Base-by-base conservation (phyloP, 116 monocot genomes). In the Dioscorea cayenensis region DNA sequence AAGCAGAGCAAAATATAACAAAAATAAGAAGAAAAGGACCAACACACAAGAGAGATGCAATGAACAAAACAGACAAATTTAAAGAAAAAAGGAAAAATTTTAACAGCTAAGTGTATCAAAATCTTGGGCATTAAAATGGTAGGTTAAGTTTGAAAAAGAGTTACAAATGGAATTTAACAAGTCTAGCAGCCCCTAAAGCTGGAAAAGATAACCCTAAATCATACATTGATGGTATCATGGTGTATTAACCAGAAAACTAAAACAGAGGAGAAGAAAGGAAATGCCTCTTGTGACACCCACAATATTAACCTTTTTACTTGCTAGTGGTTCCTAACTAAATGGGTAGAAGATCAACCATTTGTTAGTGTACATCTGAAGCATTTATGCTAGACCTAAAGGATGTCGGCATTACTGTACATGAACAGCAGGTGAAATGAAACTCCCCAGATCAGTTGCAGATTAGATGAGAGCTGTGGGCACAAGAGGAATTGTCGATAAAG, bases 361-460 rank as follows among this genome's bases (percentile, higher is more conserved):
- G 55, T 55, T 55, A 55, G 55, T 55, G 55, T 55, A 55, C 55
- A 55, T 55, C 13, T 32, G 55, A 55, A 55, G n/a, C n/a, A 55
- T 55, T 55, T 55, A 55, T 55, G 55, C 55, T n/a, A n/a, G 55
- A 55, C 14, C 55, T 18, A n/a, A 55, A 55, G 55, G 55, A 43
- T n/a, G n/a, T 55, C 55, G n/a, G n/a, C 55, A 55, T 32, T 55
- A 55, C 55, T 55, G n/a, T 55, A 55, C 55, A 55, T 55, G 55
- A 55, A 55, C 55, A 55, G 55, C 55, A 16, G 16, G 55, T n/a
- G 55, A 55, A 55, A n/a, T 25, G 16, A 5, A 55, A 55, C 19
- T 16, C 16, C n/a, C 55, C 43, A 43, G 43, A 55, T 55, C n/a
- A 18, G 16, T 55, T 55, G n/a, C 14, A 55, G n/a, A 55, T n/a